These are phyloP conservation scores for Chlamydomonas sp. DNA, from an alignment of 139 green algal species.

Conservation along the genomic window DNA sequence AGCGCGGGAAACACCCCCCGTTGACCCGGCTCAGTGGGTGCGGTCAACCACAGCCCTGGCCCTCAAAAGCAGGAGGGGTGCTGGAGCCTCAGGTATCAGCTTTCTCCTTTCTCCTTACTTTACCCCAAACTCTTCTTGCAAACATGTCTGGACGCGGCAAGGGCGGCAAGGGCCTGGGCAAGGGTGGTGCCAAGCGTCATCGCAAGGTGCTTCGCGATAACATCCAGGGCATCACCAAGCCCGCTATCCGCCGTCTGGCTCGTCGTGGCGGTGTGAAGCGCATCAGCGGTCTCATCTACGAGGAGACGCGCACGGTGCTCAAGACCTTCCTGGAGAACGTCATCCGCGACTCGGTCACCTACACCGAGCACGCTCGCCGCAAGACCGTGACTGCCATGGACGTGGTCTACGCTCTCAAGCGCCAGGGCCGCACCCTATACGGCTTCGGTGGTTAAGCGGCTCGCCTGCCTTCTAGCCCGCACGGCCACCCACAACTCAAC, in stretches of 20 bases:
- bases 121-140: too few species aligned
- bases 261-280: conserved; percentile 89
- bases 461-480: too few species aligned
- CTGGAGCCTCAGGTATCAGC: too few species aligned
- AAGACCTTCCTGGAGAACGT: conserved; percentile 96
- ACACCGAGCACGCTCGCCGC: conserved; percentile 96
- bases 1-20: too few species aligned
- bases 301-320: conserved; percentile 89
- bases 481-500: too few species aligned
- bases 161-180: conserved; percentile 94
- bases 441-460: conserved; percentile 38
- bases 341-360: conserved; percentile 95
- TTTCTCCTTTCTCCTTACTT: too few species aligned
- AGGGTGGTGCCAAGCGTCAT: conserved; percentile 93
- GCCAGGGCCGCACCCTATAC: conserved; percentile 43
- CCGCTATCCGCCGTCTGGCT: conserved; percentile 87
- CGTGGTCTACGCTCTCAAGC: conserved; percentile 91
- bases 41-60: too few species aligned
- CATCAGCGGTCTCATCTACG: conserved; percentile 93
- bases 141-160: conserved; percentile 95
- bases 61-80: too few species aligned
- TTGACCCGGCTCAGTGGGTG: too few species aligned
- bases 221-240: conserved; percentile 94
- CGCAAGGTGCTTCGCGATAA: conserved; percentile 94
- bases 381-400: conserved; percentile 98